Evolutionary conservation across 148 eudicot genomes (phyloP).

Genomic region (Talinum fruticosum): DNA sequence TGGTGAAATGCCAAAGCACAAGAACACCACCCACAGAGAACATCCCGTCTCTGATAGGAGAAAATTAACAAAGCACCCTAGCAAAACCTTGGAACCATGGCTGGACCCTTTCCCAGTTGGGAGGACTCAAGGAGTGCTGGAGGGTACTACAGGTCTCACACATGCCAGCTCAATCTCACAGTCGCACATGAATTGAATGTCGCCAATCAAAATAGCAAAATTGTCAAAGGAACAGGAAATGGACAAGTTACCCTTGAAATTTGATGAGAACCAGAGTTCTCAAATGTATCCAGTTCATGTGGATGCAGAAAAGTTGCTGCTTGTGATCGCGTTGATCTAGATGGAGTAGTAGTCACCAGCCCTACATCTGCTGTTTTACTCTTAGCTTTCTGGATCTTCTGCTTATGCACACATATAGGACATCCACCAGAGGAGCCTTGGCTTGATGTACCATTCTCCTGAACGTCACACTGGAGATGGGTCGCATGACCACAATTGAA

Average conservation of each 20-base stretch:
- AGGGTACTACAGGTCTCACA: neutral
- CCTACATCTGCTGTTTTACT: slow-evolving; percentile 59
- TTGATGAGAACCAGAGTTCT: slow-evolving; percentile 45
- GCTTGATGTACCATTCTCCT: slow-evolving; percentile 48
- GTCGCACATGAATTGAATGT: neutral
- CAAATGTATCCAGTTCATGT: slow-evolving; percentile 59
- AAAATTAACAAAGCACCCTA: too few relatives aligned
- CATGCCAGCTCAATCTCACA: neutral
- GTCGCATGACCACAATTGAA: slow-evolving; percentile 85
- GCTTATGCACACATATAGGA: slow-evolving; percentile 77
- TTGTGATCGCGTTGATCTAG: slow-evolving; percentile 40
- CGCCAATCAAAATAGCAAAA: neutral
- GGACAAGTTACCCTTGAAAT: slow-evolving; percentile 56
- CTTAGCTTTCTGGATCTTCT: slow-evolving; percentile 46
- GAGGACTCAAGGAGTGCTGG: neutral
- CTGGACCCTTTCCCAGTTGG: neutral
- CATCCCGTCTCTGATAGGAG: too few relatives aligned
- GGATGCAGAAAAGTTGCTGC: slow-evolving; percentile 36
- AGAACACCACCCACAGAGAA: too few relatives aligned
- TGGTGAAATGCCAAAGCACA: too few relatives aligned
- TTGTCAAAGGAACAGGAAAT: neutral
- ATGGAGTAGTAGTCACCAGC: slow-evolving; percentile 41
- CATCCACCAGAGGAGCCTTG: slow-evolving; percentile 57
- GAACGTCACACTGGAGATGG: slow-evolving; percentile 71
- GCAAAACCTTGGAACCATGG: neutral